Percentiles rank a stretch among this genome's conserved stretches.
Evolutionary conservation across 768 basidiomycete genomes (phyloP).

Genomic region (Mycena haematopus): DNA sequence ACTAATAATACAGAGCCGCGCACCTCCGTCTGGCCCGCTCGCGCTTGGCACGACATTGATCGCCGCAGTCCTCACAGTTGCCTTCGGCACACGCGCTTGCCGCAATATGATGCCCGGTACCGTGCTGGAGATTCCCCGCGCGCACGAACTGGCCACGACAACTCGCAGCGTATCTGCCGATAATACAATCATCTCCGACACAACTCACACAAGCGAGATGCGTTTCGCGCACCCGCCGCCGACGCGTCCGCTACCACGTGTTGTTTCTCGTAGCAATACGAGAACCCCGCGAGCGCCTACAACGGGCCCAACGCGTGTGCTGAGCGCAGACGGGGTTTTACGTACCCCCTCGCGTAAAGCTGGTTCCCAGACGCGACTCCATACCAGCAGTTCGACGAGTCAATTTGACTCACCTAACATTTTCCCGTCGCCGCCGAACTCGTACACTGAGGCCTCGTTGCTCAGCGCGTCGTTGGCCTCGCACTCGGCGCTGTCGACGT

Average conservation of each 20-base stretch:
- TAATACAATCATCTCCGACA: slow-evolving; percentile 3
- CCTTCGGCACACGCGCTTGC: slow-evolving; percentile 18
- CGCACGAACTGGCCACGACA: neutral
- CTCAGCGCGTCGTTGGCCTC: neutral
- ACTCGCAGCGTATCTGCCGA: slow-evolving; percentile 6
- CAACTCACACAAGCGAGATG: neutral
- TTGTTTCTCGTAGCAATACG: neutral
- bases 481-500: neutral
- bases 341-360: neutral
- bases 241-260: neutral
- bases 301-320: neutral
- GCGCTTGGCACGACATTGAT: slow-evolving; percentile 2
- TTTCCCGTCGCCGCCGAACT: neutral
- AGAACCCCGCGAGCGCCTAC: neutral
- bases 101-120: slow-evolving; percentile 19
- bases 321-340: neutral
- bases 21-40: slow-evolving; percentile 11
- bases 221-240: neutral
- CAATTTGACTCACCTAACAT: neutral
- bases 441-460: neutral
- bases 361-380: neutral
- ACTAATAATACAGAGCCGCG: slow-evolving; percentile 5
- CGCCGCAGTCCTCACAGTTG: neutral
- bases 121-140: slow-evolving; percentile 1
- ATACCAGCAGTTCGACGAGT: neutral